These are phyloP conservation scores for Cladophialophora bantiana DNA, from an alignment of 2,329 filamentous ascomycete genomes.

Conservation along the genomic window DNA sequence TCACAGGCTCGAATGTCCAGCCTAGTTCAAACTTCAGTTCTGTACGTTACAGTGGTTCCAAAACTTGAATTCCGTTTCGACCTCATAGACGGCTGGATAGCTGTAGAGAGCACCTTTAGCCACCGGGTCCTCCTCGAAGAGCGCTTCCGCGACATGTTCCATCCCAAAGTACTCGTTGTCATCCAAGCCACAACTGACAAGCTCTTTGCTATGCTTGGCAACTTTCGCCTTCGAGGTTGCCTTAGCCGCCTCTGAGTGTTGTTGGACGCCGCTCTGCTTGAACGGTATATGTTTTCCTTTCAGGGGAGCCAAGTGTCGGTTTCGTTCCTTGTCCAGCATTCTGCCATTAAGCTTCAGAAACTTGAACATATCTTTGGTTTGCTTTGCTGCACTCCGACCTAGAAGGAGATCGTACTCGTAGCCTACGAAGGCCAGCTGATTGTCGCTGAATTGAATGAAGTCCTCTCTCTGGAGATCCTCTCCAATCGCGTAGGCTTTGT, in stretches of 20 bases:
- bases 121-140: conserved; percentile 29
- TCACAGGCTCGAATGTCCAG: background rate
- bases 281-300: conserved; percentile 19
- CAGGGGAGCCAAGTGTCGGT: conserved; percentile 31
- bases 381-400: background rate
- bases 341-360: conserved; percentile 37
- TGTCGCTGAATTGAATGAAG: conserved; percentile 27
- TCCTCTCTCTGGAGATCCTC: conserved; percentile 29
- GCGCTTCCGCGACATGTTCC: conserved; percentile 25
- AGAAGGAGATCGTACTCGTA: conserved; percentile 29
- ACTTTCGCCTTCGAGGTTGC: conserved; percentile 10
- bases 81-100: conserved; percentile 15
- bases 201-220: conserved; percentile 9
- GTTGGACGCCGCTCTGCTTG: background rate
- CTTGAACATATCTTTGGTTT: conserved; percentile 6
- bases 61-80: conserved; percentile 14
- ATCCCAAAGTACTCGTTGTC: conserved; percentile 32
- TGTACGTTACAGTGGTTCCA: conserved; percentile 23
- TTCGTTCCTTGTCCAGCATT: conserved; percentile 36
- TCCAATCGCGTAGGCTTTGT: conserved; percentile 9
- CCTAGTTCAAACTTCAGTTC: background rate
- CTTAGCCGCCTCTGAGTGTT: background rate
- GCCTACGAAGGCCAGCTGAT: conserved; percentile 30
- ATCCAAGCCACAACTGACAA: conserved; percentile 13
- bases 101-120: conserved; percentile 9